Percentiles rank a stretch among this genome's conserved stretches.
These are phyloP conservation scores for Alectoria sarmentosa DNA, from an alignment of 495 filamentous ascomycete genomes.

Conservation along the genomic window DNA sequence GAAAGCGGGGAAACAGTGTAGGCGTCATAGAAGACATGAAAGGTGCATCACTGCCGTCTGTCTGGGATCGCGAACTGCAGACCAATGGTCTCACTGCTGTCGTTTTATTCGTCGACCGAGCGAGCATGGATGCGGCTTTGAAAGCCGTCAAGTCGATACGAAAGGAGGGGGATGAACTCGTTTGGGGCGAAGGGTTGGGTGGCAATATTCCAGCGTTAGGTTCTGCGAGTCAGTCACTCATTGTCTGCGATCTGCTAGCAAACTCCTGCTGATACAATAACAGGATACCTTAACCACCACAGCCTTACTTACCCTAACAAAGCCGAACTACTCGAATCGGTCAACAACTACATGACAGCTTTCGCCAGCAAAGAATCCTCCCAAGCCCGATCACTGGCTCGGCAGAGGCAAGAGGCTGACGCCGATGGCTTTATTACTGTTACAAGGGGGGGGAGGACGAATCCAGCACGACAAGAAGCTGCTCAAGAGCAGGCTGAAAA, in stretches of 20 bases:
- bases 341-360: conserved; percentile 74
- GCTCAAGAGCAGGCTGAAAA: conserved; percentile 62
- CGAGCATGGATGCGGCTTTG: conserved; percentile 61
- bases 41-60: conserved; percentile 53
- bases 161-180: conserved; percentile 47
- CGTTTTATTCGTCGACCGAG: conserved; percentile 73
- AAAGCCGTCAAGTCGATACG: conserved; percentile 60
- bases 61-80: conserved; percentile 69
- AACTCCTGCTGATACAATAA: conserved; percentile 11
- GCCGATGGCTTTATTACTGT: conserved; percentile 96
- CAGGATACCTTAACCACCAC: conserved; percentile 56
- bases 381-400: conserved; percentile 53
- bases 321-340: conserved; percentile 53
- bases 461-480: conserved; percentile 67
- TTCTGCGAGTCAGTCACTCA: conserved; percentile 35
- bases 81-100: conserved; percentile 69
- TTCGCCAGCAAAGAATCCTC: conserved; percentile 63
- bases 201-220: conserved; percentile 52
- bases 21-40: conserved; percentile 34
- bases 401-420: conserved; percentile 68
- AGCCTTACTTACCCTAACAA: conserved; percentile 60
- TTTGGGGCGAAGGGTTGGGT: conserved; percentile 60
- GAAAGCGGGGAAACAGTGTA: conserved; percentile 49
- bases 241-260: conserved; percentile 7
- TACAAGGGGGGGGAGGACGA: conserved; percentile 61